A percentile compares a stretch with the other conserved stretches of the same genome.
Conservation (phyloP, 2,329 filamentous ascomycete species). For the Trematosphaeria pertusa region DNA sequence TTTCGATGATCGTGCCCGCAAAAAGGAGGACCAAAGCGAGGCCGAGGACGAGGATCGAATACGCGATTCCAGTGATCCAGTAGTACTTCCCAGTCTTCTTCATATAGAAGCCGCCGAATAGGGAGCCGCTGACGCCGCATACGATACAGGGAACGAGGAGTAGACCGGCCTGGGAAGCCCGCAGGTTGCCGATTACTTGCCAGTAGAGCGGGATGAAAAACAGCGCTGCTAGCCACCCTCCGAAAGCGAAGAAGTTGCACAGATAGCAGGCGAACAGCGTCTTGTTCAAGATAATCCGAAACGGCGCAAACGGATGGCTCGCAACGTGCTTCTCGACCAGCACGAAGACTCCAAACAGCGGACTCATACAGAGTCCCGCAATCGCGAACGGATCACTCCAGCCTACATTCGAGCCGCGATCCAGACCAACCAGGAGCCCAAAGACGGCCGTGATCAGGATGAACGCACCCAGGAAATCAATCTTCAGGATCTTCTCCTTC, state of each 20-base stretch:
- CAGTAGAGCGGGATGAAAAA: constrained; percentile 83
- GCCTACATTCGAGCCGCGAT: constrained; percentile 74
- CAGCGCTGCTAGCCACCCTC: constrained; percentile 64
- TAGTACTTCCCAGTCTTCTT: constrained; percentile 75
- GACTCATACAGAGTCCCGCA: constrained; percentile 62
- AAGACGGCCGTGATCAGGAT: constrained; percentile 71
- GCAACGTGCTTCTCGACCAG: constrained; percentile 73
- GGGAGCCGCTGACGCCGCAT: constrained; percentile 67
- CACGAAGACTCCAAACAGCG: constrained; percentile 71
- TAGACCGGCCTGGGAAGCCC: constrained; percentile 69
- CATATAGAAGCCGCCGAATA: constrained; percentile 72
- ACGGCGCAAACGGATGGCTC: constrained; percentile 75
- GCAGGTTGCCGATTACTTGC: constrained; percentile 72
- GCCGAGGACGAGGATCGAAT: constrained; percentile 61
- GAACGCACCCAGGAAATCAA: constrained; percentile 77
- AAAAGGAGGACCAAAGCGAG: constrained; percentile 64
- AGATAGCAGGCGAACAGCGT: constrained; percentile 72
- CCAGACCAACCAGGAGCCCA: constrained; percentile 71
- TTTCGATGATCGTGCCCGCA: constrained; percentile 61
- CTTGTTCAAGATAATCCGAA: constrained; percentile 73
- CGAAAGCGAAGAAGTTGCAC: constrained; percentile 75
- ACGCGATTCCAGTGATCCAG: constrained; percentile 67
- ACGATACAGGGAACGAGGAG: constrained; percentile 72
- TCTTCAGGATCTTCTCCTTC: constrained; percentile 68
- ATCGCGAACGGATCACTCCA: constrained; percentile 69